Base-by-base conservation (phyloP, 768 basidiomycete species). In the Leucosporidium creatinivorum region DNA sequence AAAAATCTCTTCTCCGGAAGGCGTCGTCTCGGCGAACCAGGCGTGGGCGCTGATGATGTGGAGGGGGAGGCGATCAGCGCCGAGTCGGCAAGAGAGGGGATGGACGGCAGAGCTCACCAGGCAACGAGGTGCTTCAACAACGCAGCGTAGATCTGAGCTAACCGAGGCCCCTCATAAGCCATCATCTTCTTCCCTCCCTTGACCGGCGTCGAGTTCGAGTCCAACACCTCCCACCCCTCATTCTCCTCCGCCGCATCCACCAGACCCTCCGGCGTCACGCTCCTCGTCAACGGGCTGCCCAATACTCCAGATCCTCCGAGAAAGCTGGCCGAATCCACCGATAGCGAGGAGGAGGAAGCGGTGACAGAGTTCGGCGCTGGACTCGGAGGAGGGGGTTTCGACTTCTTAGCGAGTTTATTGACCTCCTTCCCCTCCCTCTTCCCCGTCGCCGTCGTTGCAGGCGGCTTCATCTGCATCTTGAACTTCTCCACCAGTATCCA, bases 41-140 rank as follows among this genome's bases (percentile, higher is more conserved):
- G 62, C 62, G 31, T 66, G 60, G 17, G 66, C 69, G 39, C 67
- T 68, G 17, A 15, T n/a, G 36, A n/a, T n/a, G n/a, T n/a, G n/a
- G n/a, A n/a, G n/a, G n/a, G n/a, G n/a, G n/a, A n/a, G n/a, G n/a
- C n/a, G n/a, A n/a, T 17, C 21, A 10, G 4, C 39, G 15, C 12
- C 26, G 21, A 58, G 17, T n/a, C 12, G n/a, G 33, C 3, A 44
- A n/a, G 25, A 44, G 15, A 2, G 8, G 28, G 8, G 28, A 12
- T 5, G 54, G 13, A 28, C 12, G 39, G 12, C 5, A 61, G 39
- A 25, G 21, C 66, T 49, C 26, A 69, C 68, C 60, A 62, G 1
- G 66, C 69, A 23, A 67, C 44, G 2, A 67, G 33, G 21, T 67
- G 49, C 47, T 31, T 58, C 49, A 70, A 49, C 15, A 36, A 21